Conservation (phyloP, 1,284 basidiomycete species). For the Phenoliferia sp. region DNA sequence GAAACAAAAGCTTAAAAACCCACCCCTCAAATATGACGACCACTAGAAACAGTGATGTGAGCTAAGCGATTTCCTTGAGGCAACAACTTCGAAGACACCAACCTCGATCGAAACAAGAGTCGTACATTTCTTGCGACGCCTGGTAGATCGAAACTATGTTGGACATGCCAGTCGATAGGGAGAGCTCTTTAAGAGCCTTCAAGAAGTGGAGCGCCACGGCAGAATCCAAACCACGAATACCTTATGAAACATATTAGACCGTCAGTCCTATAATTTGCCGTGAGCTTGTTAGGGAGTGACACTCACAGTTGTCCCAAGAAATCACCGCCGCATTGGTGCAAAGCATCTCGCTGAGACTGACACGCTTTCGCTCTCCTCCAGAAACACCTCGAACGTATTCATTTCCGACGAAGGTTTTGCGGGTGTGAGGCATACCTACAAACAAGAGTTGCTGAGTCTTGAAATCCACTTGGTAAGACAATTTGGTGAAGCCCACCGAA, state of each 20-base stretch:
- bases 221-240: constrained; percentile 60
- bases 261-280: too few species aligned
- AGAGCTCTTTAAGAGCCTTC: constrained; percentile 50
- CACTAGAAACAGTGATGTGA: too few species aligned
- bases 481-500: background rate
- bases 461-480: background rate
- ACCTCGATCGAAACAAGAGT: constrained; percentile 65
- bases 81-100: too few species aligned
- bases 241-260: constrained; percentile 48
- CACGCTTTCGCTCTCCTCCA: constrained; percentile 51
- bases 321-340: constrained; percentile 28
- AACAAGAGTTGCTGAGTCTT: background rate
- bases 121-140: constrained; percentile 58
- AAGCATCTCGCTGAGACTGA: constrained; percentile 56
- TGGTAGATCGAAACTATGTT: constrained; percentile 45
- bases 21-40: constrained; percentile 71
- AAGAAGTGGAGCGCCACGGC: constrained; percentile 49
- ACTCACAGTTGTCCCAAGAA: constrained; percentile 50
- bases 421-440: constrained; percentile 56
- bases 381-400: constrained; percentile 50
- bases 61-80: too few species aligned
- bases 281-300: background rate
- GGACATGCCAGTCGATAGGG: constrained; percentile 35
- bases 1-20: too few species aligned
- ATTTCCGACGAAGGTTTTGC: constrained; percentile 53